phyloP scores from a whole-genome alignment of 2,329 filamentous ascomycete genomes.

The Nectriaceae sp. region DNA sequence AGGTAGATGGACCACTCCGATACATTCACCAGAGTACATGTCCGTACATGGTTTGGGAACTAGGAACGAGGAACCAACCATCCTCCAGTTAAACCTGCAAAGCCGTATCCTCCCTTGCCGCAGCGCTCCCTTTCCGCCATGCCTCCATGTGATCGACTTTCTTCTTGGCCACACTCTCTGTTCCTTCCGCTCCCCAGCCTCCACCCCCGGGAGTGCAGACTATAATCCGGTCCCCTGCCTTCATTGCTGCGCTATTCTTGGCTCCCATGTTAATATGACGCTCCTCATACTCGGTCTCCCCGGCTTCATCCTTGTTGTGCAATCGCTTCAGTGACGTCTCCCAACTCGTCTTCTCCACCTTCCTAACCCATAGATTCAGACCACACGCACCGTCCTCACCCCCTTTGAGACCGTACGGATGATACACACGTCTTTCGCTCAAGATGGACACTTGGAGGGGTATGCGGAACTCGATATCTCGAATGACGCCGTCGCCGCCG shows the following conservation, averaged over 20 bases:
- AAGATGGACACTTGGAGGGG: constrained; percentile 77
- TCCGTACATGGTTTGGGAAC: no score
- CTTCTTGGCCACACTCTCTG: constrained; percentile 52
- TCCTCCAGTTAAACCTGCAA: constrained; percentile 59
- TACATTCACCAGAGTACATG: background rate
- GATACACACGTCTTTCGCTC: constrained; percentile 75
- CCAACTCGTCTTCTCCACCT: constrained; percentile 60
- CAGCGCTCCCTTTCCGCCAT: constrained; percentile 60
- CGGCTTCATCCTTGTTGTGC: constrained; percentile 34
- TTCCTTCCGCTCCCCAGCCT: constrained; percentile 68
- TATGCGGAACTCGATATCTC: constrained; percentile 79
- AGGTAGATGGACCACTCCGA: no score
- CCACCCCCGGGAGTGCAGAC: constrained; percentile 78
- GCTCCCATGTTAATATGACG: constrained; percentile 72
- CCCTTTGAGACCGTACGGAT: constrained; percentile 72
- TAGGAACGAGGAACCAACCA: no score
- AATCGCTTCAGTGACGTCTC: constrained; percentile 45
- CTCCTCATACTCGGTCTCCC: constrained; percentile 53
- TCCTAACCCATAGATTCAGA: constrained; percentile 84
- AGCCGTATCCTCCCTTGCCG: constrained; percentile 58
- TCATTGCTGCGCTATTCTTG: constrained; percentile 80
- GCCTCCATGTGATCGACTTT: constrained; percentile 55
- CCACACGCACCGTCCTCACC: constrained; percentile 79
- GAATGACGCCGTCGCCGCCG: constrained; percentile 73
- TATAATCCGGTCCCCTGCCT: constrained; percentile 75